Percentiles rank a stretch among this genome's conserved stretches.
phyloP scores from a whole-genome alignment of 495 filamentous ascomycete species.

The Hypoxylon cercidicola region DNA sequence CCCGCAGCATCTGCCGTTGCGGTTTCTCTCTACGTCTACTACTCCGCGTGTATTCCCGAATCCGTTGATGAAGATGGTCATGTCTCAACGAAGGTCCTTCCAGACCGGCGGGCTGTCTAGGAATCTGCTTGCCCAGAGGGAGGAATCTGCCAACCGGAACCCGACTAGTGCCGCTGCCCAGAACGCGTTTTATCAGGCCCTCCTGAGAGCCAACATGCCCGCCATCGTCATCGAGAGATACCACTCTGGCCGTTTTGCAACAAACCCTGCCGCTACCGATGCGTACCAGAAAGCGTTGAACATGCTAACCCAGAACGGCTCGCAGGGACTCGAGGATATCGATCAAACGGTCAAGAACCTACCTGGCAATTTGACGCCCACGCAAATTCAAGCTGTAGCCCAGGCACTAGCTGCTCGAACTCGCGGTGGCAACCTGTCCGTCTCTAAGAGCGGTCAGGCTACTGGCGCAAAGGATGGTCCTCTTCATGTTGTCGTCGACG shows the following conservation, averaged over 20 bases:
- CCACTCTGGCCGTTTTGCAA: constrained; percentile 83
- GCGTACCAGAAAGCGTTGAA: constrained; percentile 80
- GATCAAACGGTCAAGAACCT: constrained; percentile 43
- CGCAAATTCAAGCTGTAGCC: constrained; percentile 83
- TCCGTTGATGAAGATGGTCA: constrained; percentile 30
- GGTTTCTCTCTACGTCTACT: constrained; percentile 43
- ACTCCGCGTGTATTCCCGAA: constrained; percentile 33
- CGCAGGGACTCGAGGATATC: constrained; percentile 46
- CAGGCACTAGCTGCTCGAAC: constrained; percentile 85
- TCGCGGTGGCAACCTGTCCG: constrained; percentile 71
- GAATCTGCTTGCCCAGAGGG: constrained; percentile 64
- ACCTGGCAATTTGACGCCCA: constrained; percentile 58
- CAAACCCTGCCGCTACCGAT: constrained; percentile 74
- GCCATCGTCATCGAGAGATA: constrained; percentile 91
- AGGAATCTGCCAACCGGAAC: constrained; percentile 91
- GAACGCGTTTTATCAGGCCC: constrained; percentile 90
- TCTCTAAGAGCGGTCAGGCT: constrained; percentile 54
- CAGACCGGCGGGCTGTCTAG: constrained; percentile 55
- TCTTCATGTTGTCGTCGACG: constrained; percentile 95
- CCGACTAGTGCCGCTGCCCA: constrained; percentile 86
- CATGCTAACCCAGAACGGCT: constrained; percentile 58
- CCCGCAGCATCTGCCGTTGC: constrained; percentile 26
- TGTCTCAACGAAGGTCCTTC: constrained; percentile 50
- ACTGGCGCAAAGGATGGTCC: constrained; percentile 79
- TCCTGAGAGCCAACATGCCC: constrained; percentile 91